These are phyloP conservation scores for Colletotrichum gigasporum DNA, from an alignment of 2,329 filamentous ascomycete genomes.

Conservation along the genomic window DNA sequence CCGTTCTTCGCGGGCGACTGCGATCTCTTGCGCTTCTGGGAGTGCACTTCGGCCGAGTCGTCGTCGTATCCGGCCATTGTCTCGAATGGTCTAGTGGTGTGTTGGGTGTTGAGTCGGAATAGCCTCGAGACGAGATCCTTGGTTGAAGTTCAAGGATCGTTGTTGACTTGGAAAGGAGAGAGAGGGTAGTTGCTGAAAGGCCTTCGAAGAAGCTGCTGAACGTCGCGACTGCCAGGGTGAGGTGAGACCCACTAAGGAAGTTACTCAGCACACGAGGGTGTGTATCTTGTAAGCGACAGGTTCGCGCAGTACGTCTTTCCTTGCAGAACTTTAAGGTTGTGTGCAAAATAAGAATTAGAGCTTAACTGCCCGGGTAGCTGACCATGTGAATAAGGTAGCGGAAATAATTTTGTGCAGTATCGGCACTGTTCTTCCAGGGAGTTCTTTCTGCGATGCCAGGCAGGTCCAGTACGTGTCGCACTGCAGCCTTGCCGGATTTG, in stretches of 20 bases:
- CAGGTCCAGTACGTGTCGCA: constrained; percentile 31
- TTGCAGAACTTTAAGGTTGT: too few species aligned
- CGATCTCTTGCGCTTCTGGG: constrained; percentile 51
- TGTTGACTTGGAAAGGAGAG: not conserved
- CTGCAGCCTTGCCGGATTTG: constrained; percentile 32
- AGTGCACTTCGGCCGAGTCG: constrained; percentile 27
- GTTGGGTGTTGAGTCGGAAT: too few species aligned
- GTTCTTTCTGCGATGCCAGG: constrained; percentile 1
- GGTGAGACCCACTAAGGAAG: constrained; percentile 7
- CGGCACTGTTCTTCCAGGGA: too few species aligned
- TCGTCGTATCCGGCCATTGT: constrained; percentile 34
- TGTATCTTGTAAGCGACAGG: not conserved
- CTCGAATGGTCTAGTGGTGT: not conserved
- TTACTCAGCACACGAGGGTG: not conserved
- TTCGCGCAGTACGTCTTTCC: too few species aligned
- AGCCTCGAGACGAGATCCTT: too few species aligned
- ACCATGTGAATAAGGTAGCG: too few species aligned
- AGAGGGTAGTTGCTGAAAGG: not conserved
- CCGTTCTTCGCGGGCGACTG: constrained; percentile 40
- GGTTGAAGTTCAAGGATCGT: not conserved
- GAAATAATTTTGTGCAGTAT: not conserved
- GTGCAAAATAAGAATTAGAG: too few species aligned
- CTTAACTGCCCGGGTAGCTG: too few species aligned
- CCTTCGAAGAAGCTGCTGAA: constrained; percentile 13
- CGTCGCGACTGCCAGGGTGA: constrained; percentile 2